Percentiles rank a stretch among this genome's conserved stretches.
These are phyloP conservation scores for Hibiscus mutabilis DNA, from an alignment of 345 rosid genomes.

Conservation along the genomic window DNA sequence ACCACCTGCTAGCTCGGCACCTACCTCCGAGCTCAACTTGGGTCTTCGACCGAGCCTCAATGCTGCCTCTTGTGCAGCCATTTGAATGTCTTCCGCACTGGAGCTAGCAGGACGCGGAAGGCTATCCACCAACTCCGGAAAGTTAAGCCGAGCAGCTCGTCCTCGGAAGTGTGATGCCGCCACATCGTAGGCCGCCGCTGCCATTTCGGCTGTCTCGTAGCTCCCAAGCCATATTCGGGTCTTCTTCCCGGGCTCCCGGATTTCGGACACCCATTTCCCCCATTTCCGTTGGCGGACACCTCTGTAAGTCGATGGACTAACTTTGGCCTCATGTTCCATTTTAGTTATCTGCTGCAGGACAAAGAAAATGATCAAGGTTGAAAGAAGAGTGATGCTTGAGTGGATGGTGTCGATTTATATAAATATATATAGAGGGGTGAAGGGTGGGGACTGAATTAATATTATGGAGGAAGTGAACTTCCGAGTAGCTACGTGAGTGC, in stretches of 20 bases:
- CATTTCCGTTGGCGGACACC: conserved; percentile 86
- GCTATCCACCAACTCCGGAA: conserved; percentile 48
- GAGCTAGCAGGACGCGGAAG: conserved; percentile 68
- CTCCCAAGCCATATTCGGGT: conserved; percentile 90
- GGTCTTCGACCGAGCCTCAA: conserved; percentile 23
- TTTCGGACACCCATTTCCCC: conserved; percentile 98
- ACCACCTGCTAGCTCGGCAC: background rate
- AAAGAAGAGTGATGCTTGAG: background rate
- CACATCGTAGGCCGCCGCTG: conserved; percentile 85
- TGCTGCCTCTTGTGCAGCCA: conserved; percentile 75
- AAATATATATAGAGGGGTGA: background rate
- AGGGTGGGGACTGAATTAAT: conserved; percentile 1
- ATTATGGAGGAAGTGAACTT: conserved; percentile 27
- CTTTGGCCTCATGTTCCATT: conserved; percentile 11
- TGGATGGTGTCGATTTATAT: background rate
- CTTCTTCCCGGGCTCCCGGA: conserved; percentile 83
- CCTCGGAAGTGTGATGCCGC: conserved; percentile 81
- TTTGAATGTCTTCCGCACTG: conserved; percentile 49
- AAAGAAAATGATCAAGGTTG: background rate
- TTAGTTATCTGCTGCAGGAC: background rate
- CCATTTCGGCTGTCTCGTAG: conserved; percentile 84
- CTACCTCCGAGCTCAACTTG: background rate
- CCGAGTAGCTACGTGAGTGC: conserved; percentile 38
- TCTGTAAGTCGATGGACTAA: conserved; percentile 33
- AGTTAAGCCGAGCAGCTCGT: conserved; percentile 68